Conservation (phyloP, 2,329 filamentous ascomycete species). For the Epichloe sibirici region DNA sequence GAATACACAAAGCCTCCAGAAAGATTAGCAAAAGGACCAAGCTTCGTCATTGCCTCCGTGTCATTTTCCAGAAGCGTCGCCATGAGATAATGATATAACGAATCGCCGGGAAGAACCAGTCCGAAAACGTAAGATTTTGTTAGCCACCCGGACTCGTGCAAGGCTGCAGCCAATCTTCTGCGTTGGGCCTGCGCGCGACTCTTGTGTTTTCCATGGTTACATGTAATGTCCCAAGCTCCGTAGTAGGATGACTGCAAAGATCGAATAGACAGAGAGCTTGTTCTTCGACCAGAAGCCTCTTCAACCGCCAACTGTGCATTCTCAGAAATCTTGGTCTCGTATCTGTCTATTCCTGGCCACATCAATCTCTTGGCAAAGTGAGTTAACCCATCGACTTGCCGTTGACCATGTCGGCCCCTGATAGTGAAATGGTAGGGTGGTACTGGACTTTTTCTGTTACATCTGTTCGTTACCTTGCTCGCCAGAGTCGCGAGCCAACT, state of each 20-base stretch:
- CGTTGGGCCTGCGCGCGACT: constrained; percentile 29
- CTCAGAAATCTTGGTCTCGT: constrained; percentile 35
- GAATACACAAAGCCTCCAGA: constrained; percentile 52
- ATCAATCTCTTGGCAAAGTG: constrained; percentile 51
- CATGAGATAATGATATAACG: constrained; percentile 51
- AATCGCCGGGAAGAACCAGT: constrained; percentile 51
- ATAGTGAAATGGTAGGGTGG: constrained; percentile 33
- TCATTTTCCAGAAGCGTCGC: constrained; percentile 54
- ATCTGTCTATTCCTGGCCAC: constrained; percentile 49
- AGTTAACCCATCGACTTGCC: constrained; percentile 48
- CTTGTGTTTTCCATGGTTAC: constrained; percentile 18
- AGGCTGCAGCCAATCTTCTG: constrained; percentile 42
- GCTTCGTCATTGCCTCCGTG: constrained; percentile 40
- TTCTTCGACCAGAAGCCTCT: constrained; percentile 21
- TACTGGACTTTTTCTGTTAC: constrained; percentile 23
- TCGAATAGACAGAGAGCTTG: constrained; percentile 22
- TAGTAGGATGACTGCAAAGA: constrained; percentile 35
- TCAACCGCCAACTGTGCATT: constrained; percentile 31
- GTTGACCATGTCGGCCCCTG: constrained; percentile 40
- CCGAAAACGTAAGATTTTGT: constrained; percentile 57
- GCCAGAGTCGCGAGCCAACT: constrained; percentile 48
- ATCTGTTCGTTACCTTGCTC: constrained; percentile 36
- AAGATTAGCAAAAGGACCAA: constrained; percentile 50
- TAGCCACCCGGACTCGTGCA: constrained; percentile 51
- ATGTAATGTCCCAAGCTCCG: constrained; percentile 25